Evolutionary conservation across 495 filamentous ascomycete species (phyloP).

Genomic region (Trichocladium antarcticum): DNA sequence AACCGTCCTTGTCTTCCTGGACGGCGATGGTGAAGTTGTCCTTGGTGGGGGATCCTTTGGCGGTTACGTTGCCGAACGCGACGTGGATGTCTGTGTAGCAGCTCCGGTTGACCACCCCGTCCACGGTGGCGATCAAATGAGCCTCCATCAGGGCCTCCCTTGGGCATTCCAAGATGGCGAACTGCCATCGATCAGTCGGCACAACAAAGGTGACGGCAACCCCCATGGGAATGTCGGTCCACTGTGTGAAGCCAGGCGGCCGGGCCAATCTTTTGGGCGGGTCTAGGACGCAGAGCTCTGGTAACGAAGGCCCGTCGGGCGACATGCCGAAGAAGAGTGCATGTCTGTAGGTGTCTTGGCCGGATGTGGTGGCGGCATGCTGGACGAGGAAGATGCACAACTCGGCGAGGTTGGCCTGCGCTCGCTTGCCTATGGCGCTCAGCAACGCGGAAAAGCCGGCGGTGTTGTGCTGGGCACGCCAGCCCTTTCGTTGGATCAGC

Average conservation of each 20-base stretch:
- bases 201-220: constrained; percentile 31
- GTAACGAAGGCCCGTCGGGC: too few relatives aligned
- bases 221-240: constrained; percentile 25
- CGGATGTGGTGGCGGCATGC: too few relatives aligned
- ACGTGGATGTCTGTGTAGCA: constrained; percentile 24
- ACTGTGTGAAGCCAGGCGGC: constrained; percentile 13
- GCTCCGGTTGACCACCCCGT: background rate
- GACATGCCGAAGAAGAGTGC: too few relatives aligned
- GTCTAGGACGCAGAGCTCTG: background rate
- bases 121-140: too few relatives aligned
- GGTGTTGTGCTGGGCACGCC: constrained; percentile 26
- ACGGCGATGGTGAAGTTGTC: constrained; percentile 18
- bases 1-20: constrained; percentile 17
- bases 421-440: constrained; percentile 15
- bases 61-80: constrained; percentile 24
- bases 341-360: constrained; percentile 7
- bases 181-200: constrained; percentile 13
- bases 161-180: too few relatives aligned
- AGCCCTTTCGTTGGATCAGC: background rate
- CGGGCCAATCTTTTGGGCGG: background rate
- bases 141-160: too few relatives aligned
- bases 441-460: constrained; percentile 30
- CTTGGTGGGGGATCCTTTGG: constrained; percentile 12
- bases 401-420: constrained; percentile 9
- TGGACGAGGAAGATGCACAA: constrained; percentile 13